Evolutionary conservation across 805 yeast genomes (phyloP), one percentile per base, ranked within the genome.

Genomic region (Brettanomyces naardenensis): DNA sequence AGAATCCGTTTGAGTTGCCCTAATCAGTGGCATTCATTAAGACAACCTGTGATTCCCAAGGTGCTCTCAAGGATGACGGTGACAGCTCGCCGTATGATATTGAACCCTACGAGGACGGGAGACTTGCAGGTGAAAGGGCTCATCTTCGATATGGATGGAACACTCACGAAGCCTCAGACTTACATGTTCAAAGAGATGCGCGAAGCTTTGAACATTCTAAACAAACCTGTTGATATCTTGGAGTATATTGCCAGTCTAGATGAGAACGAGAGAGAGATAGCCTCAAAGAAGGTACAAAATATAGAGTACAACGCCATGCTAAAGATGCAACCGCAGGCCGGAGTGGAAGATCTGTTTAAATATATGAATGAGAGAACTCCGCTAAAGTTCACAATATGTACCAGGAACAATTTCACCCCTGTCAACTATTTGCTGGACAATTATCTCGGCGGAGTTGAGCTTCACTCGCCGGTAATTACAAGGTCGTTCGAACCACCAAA

Each of bases 141-240:
- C 5, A 64, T 82, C 1, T 82, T 82, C 51, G 90, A 82, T 49
- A 81, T 82, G 90, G 90, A 82, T 52, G 89, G 89, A 4, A 82
- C 90, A 0, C 52, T 82, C 38, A 76, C 83, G 45, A 59, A 71
- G 11, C 86, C 87, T 1, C 86, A 79, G 41, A 56, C 64, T 1
- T 51, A 56, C 48, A 62, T 62, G 66, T 62, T 62, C 40, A 44
- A 47, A 10, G 75, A 73, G 33, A 79, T 80, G 86, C 64, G 86
- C 40, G 62, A 65, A 17, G 78, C 78, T 0, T 58, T 80, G 19
- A 75, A 78, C 1, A 63, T 78, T 9, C 52, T 51, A 11, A 31
- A 47, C 22, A 61, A 61, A 38, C 60, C 62, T 30, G 46, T 66
- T 5, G 89, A 80, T 50, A 75, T 80, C 21, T 56, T 80, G 5